A percentile compares a stretch with the other conserved stretches of the same genome.
phyloP scores from a whole-genome alignment of 1,284 basidiomycete genomes.

The Rhodotorula sp. region DNA sequence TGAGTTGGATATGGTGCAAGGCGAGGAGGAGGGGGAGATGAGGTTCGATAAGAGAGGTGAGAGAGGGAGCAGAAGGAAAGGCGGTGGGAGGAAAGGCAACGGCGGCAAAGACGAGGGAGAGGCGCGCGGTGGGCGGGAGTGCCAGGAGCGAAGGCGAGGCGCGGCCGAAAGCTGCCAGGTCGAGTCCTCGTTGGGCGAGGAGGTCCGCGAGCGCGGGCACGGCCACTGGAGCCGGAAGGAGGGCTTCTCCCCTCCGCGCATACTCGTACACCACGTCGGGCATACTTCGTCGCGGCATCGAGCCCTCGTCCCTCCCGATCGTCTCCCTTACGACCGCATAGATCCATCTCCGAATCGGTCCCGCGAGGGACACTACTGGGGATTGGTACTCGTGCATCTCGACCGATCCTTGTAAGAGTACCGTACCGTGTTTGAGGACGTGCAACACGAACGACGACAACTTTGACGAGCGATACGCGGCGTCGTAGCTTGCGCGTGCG shows the following conservation, averaged over 20 bases:
- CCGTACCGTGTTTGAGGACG: conserved; percentile 29
- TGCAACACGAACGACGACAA: conserved; percentile 24
- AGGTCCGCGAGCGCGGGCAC: conserved; percentile 4
- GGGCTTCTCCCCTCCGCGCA: conserved; percentile 9
- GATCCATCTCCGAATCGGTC: conserved; percentile 63
- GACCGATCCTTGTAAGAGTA: conserved; percentile 10
- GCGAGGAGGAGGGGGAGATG: conserved; percentile 32
- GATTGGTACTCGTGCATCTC: conserved; percentile 22
- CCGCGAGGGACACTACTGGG: conserved; percentile 58
- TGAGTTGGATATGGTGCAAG: conserved; percentile 24
- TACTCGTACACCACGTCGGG: conserved; percentile 22
- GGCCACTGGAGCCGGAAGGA: background rate
- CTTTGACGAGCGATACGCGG: conserved; percentile 13
- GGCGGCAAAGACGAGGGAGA: conserved; percentile 5
- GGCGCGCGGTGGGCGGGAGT: background rate
- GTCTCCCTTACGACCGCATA: conserved; percentile 68
- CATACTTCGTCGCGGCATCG: background rate
- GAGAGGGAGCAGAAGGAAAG: background rate
- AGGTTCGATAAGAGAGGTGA: background rate
- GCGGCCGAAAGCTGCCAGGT: background rate
- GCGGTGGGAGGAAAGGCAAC: background rate
- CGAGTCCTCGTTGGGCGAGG: background rate
- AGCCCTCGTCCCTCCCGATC: conserved; percentile 55
- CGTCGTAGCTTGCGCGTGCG: conserved; percentile 11
- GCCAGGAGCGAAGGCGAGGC: background rate